phyloP scores from a whole-genome alignment of 1,139 yeast genomes.

The Zhuliangozyma blackwelliae region DNA sequence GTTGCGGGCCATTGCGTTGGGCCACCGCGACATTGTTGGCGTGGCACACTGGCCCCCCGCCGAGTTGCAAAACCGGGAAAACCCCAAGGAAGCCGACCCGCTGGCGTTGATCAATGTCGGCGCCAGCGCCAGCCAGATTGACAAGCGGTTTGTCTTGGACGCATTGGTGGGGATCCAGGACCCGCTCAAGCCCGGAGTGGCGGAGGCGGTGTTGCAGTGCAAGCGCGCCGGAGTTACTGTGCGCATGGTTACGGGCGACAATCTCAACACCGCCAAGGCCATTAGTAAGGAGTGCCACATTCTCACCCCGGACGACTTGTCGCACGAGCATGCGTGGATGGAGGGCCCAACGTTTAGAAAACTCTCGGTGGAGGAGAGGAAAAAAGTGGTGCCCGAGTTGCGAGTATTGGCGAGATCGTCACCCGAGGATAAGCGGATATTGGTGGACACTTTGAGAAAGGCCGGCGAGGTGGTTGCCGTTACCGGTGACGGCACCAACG shows the following conservation, averaged over 20 bases:
- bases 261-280: conserved; percentile 82
- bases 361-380: conserved; percentile 55
- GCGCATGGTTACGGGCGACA: conserved; percentile 98
- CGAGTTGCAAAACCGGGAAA: conserved; percentile 25
- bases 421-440: conserved; percentile 87
- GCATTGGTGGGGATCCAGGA: conserved; percentile 89
- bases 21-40: conserved; percentile 63
- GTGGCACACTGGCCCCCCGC: conserved; percentile 63
- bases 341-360: conserved; percentile 90
- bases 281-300: conserved; percentile 87
- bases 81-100: conserved; percentile 44
- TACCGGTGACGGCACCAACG: conserved; percentile 97
- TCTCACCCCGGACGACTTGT: conserved; percentile 47
- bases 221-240: conserved; percentile 89
- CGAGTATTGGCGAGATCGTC: conserved; percentile 90
- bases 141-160: conserved; percentile 46
- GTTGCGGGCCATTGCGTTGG: conserved; percentile 79
- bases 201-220: conserved; percentile 81
- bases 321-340: conserved; percentile 64
- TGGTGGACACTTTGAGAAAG: conserved; percentile 77
- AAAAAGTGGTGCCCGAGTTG: conserved; percentile 60
- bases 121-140: conserved; percentile 23
- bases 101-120: conserved; percentile 33
- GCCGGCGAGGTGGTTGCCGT: conserved; percentile 96
- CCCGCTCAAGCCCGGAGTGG: conserved; percentile 89